Base-by-base conservation (phyloP, 2,329 filamentous ascomycete species). In the Fusarium siculi region DNA sequence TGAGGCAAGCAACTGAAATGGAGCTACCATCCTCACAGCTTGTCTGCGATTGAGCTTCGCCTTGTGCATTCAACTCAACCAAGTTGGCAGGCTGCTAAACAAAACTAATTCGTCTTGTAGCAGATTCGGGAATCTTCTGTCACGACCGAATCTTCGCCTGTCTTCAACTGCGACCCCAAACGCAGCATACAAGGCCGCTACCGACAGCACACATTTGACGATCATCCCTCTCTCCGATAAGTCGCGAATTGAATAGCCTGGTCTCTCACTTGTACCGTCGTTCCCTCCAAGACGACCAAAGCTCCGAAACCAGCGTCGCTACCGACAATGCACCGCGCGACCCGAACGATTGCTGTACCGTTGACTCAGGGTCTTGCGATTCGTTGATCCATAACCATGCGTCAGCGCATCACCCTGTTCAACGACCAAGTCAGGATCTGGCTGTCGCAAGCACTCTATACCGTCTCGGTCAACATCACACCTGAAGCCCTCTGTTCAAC, bases 291-390 rank as follows among this genome's bases (percentile, higher is more conserved):
- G 39, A 12, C 30, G 30, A 32, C 32, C 32, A 32, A 32, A 2
- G 12, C 39, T 40, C 1, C 21, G 21, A 5, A 1, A 40, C 21
- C 39, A n/a, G 39, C 19, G 12, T 40, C 5, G 5, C 21, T 21
- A 0, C 37, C 37, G 37, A 40, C 1, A 40, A 14, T 40, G 37
- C 7, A 9, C 0, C 4, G 21, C 39, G 12, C 0, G 21, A 9
- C 21, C 39, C 12, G 11, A 40, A n/a, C 4, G 16, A 37, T 37
- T 37, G 16, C 36, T 37, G 36, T 4, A 37, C 21, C 12, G 21
- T 40, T 5, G 9, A 40, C 39, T 5, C 7, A 15, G 12, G 19
- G 39, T 40, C 39, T 40, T 40, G 11, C 12, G 21, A 4, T 40
- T 21, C 19, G 8, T n/a, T 36, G 16, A 6, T 34, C 19, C 7